These are phyloP conservation scores for Vigna nakashimae DNA, from an alignment of 306 rosid genomes.

Conservation along the genomic window DNA sequence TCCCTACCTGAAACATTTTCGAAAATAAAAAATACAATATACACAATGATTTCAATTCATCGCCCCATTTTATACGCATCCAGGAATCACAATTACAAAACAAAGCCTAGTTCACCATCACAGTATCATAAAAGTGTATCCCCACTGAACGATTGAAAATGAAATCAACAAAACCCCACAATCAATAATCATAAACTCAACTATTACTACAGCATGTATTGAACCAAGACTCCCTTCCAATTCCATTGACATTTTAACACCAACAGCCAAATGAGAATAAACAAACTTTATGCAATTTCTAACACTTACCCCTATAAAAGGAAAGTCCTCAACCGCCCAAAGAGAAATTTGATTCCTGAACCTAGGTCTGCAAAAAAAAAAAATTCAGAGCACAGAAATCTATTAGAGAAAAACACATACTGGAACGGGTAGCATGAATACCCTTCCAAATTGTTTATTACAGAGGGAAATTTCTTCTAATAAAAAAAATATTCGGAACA, in stretches of 20 bases:
- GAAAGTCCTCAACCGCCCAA: slow-evolving; percentile 1
- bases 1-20: not conserved
- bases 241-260: slow-evolving; percentile 6
- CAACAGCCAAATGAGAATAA: slow-evolving; percentile 25
- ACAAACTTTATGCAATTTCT: slow-evolving; percentile 21
- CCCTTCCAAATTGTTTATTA: not conserved
- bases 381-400: slow-evolving; percentile 25
- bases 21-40: not conserved
- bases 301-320: slow-evolving; percentile 9
- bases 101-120: slow-evolving; percentile 1
- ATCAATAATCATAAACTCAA: slow-evolving; percentile 9
- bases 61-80: not conserved
- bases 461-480: not conserved
- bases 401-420: not conserved
- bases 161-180: slow-evolving; percentile 7
- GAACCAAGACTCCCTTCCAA: slow-evolving; percentile 1
- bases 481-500: slow-evolving; percentile 37
- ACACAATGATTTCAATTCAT: slow-evolving; percentile 1
- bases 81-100: slow-evolving; percentile 21
- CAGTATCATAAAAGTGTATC: not conserved
- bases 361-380: slow-evolving; percentile 27
- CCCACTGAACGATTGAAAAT: not conserved
- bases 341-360: slow-evolving; percentile 10
- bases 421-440: not conserved
- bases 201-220: not conserved